phyloP scores from a whole-genome alignment of 176 grass and related monocot genomes.

The Aegilops longissima region DNA sequence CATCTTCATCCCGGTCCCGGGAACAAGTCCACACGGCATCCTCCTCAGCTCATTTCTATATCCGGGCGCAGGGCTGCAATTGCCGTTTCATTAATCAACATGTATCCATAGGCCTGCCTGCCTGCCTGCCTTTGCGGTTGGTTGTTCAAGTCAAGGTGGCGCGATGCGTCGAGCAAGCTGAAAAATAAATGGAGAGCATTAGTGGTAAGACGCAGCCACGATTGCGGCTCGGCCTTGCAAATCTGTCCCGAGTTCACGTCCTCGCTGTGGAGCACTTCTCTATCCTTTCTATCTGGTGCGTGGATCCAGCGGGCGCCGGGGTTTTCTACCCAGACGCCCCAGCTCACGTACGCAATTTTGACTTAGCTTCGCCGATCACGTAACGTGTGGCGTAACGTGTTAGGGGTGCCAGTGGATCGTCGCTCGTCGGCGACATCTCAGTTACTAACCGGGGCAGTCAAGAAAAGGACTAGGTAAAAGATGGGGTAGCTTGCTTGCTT shows the following conservation, averaged over 20 bases:
- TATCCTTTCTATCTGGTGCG: background rate
- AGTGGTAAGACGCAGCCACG: background rate
- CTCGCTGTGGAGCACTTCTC: background rate
- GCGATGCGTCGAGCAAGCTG: too few relatives aligned
- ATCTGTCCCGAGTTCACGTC: background rate
- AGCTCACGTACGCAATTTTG: slow-evolving; percentile 9
- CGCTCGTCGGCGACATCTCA: too few relatives aligned
- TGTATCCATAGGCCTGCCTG: background rate
- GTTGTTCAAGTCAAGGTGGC: background rate
- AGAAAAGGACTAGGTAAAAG: too few relatives aligned
- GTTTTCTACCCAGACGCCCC: background rate
- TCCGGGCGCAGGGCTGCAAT: background rate
- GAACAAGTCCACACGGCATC: slow-evolving; percentile 17
- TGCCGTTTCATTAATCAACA: background rate
- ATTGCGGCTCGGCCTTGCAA: background rate
- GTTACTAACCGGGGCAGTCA: too few relatives aligned
- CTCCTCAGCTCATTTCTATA: background rate
- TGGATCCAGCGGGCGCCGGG: background rate
- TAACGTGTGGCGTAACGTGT: too few relatives aligned
- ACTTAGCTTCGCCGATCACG: background rate
- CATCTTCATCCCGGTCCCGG: background rate
- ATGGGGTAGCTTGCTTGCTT: too few relatives aligned
- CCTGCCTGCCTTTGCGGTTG: background rate
- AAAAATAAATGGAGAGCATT: background rate
- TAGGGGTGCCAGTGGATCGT: too few relatives aligned